These are phyloP conservation scores for Saccharomycopsis microspora DNA, from an alignment of 805 yeast species.

Conservation along the genomic window DNA sequence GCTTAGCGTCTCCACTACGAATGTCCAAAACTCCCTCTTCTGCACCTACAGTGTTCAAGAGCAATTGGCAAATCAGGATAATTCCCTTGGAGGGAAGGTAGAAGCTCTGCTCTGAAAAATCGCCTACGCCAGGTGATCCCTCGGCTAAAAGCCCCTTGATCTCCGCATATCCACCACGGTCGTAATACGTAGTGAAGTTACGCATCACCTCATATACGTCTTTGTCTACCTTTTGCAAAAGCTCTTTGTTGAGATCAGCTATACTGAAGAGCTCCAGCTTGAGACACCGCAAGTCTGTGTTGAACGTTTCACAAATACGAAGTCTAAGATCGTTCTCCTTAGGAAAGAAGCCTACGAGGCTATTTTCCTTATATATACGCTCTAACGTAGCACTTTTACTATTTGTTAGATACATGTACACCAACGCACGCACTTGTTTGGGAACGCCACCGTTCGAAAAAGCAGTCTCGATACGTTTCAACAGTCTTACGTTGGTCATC, in stretches of 20 bases:
- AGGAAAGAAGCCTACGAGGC: constrained; percentile 9
- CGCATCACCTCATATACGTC: constrained; percentile 14
- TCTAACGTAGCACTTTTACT: constrained; percentile 12
- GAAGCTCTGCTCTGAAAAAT: constrained; percentile 1
- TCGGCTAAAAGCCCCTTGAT: constrained; percentile 11
- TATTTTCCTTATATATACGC: constrained; percentile 14
- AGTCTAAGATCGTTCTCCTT: constrained; percentile 12
- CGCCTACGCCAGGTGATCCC: constrained; percentile 3
- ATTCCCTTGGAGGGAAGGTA: constrained; percentile 15
- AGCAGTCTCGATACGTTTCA: constrained; percentile 9
- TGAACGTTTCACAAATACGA: constrained; percentile 12
- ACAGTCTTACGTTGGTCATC: constrained; percentile 10
- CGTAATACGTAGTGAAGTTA: constrained; percentile 15
- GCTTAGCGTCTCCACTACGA: constrained; percentile 3
- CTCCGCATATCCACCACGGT: constrained; percentile 13
- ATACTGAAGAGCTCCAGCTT: constrained; percentile 12
- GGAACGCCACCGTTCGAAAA: constrained; percentile 11
- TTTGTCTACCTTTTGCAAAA: constrained; percentile 13
- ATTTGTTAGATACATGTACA: constrained; percentile 12
- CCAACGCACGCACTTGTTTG: constrained; percentile 3
- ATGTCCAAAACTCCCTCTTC: constrained; percentile 6
- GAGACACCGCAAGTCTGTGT: constrained; percentile 11
- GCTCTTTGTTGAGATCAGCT: constrained; percentile 13
- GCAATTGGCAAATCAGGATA: constrained; percentile 11
- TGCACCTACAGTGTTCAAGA: constrained; percentile 8